phyloP scores from a whole-genome alignment of 495 filamentous ascomycete genomes.

The Aeminium ludgeri region DNA sequence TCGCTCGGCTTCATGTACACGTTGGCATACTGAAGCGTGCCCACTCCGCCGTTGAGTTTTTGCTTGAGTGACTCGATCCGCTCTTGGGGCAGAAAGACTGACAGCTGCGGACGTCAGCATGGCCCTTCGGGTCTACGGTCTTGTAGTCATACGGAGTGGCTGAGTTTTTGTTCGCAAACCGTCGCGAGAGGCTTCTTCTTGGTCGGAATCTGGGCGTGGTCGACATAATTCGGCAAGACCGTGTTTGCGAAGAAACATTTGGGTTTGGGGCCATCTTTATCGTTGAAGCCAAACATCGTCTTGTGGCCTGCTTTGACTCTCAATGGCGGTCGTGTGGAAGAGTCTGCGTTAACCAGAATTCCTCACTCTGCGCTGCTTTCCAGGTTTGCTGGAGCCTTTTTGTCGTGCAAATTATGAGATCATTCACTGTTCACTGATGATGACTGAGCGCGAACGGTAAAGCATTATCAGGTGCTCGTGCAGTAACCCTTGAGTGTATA shows the following conservation, averaged over 20 bases:
- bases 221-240: constrained; percentile 43
- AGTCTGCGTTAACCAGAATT: no score
- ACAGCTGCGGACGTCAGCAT: constrained; percentile 34
- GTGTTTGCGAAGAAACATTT: constrained; percentile 63
- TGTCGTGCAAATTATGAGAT: no score
- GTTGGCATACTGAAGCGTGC: constrained; percentile 39
- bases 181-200: constrained; percentile 61
- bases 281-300: constrained; percentile 42
- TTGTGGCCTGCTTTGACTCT: no score
- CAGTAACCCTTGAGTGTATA: no score
- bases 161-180: constrained; percentile 49
- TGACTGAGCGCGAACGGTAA: no score
- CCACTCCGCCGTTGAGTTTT: constrained; percentile 29
- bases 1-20: constrained; percentile 60
- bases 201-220: constrained; percentile 50
- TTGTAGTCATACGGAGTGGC: constrained; percentile 47
- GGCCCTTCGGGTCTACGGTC: neutral
- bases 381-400: no score
- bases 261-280: constrained; percentile 38
- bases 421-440: no score
- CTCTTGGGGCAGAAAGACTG: constrained; percentile 58
- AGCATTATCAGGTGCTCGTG: no score
- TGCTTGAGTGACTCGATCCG: constrained; percentile 39
- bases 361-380: no score
- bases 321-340: no score